Percentiles rank a stretch among this genome's conserved stretches.
Evolutionary conservation across 139 green algal species (phyloP).

Genomic region (Spirogloea muscicola): DNA sequence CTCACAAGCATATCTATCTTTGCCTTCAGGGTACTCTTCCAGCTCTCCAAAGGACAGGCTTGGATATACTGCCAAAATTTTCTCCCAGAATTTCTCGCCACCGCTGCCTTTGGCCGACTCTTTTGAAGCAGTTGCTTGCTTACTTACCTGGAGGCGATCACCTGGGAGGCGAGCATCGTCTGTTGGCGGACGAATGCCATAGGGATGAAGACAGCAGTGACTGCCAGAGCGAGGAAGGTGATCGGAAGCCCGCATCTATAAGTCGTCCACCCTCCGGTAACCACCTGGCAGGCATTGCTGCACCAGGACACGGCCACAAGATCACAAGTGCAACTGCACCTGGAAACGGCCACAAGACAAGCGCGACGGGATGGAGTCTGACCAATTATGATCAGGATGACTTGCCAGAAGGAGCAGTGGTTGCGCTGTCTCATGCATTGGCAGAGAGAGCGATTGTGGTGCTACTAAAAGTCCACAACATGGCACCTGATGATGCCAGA

Average conservation of each 20-base stretch:
- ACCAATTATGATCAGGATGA: no score
- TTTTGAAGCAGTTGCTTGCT: constrained; percentile 56
- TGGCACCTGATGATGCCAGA: constrained; percentile 10
- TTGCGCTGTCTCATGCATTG: constrained; percentile 35
- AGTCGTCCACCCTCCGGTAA: no score
- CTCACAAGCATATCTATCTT: not conserved
- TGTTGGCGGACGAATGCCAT: not conserved
- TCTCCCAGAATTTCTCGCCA: constrained; percentile 16
- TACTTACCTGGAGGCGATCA: constrained; percentile 40
- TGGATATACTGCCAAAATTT: constrained; percentile 60
- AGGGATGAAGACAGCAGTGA: not conserved
- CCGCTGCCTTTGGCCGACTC: constrained; percentile 53
- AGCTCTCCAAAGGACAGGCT: constrained; percentile 68
- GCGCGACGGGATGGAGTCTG: no score
- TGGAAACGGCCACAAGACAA: no score
- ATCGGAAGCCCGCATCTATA: no score
- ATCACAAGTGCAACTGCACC: no score
- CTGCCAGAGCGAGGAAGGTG: not conserved
- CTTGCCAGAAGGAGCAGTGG: constrained; percentile 27
- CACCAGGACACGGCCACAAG: no score
- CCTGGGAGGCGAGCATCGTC: constrained; percentile 24
- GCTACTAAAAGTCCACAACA: constrained; percentile 20
- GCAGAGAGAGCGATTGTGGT: constrained; percentile 27
- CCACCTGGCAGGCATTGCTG: no score
- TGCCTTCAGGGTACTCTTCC: constrained; percentile 57